Percentiles rank a stretch among this genome's conserved stretches.
Evolutionary conservation across 805 yeast species (phyloP).

Genomic region (Schwanniomyces yamadae): DNA sequence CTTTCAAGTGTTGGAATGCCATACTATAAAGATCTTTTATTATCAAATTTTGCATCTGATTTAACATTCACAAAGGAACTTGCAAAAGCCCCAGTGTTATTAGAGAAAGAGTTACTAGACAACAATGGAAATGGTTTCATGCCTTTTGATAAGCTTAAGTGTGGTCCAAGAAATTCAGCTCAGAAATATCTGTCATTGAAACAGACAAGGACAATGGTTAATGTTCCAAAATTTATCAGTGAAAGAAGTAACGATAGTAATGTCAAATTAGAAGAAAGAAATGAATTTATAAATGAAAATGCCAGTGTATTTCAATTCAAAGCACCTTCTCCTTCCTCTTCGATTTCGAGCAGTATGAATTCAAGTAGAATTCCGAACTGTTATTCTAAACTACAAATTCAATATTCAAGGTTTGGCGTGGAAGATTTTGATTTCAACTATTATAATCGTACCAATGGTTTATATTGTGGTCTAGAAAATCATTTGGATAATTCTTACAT

Average conservation of each 20-base stretch:
- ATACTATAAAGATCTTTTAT: conserved; percentile 68
- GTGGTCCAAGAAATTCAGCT: conserved; percentile 55
- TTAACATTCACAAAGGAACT: conserved; percentile 55
- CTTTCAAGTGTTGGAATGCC: conserved; percentile 82
- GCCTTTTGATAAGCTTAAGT: conserved; percentile 54
- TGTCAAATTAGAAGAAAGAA: background rate
- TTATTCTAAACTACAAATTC: conserved; percentile 69
- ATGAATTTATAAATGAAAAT: conserved; percentile 11
- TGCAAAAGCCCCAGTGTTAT: conserved; percentile 57
- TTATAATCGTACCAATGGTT: conserved; percentile 65
- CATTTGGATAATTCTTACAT: conserved; percentile 72
- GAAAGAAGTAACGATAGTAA: conserved; percentile 28
- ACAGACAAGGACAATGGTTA: conserved; percentile 13
- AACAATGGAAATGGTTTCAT: conserved; percentile 14
- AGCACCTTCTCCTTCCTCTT: conserved; percentile 2
- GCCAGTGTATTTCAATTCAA: conserved; percentile 16
- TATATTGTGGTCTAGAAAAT: conserved; percentile 78
- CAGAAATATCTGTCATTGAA: conserved; percentile 40
- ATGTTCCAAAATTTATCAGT: conserved; percentile 59
- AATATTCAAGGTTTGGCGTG: conserved; percentile 87
- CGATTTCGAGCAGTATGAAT: background rate
- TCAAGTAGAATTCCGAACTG: conserved; percentile 58
- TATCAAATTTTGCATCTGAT: conserved; percentile 79
- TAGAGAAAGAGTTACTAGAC: conserved; percentile 49
- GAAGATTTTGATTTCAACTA: conserved; percentile 89